Base-by-base conservation (phyloP, 305 asterid genomes). In the Fraxinus floribunda region DNA sequence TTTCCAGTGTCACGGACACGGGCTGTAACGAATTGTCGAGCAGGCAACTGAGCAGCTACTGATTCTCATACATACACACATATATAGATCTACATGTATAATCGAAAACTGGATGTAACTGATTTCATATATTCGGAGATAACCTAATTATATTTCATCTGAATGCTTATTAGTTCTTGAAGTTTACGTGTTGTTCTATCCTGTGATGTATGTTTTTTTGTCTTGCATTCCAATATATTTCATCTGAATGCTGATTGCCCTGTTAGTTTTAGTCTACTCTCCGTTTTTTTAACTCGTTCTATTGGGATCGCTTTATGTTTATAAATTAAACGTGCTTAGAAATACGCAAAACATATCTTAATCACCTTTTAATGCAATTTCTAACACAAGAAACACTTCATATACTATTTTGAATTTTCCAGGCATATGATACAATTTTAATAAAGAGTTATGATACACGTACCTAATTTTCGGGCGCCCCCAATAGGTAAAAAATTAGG, bases 11-110 rank as follows among this genome's bases (percentile, higher is more conserved):
- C 66, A 57, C 66, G 8, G 24, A 0, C 26, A 24, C 0, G 32
- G 66, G 75, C 30, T 83, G 22, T 52, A 16, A 7, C 22, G 70
- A 26, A 72, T 62, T 24, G 24, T 7, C 20, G 36, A 26, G 88
- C 80, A 80, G 83, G 85, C 16, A 73, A 73, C 81, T 78, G 77
- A 7, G 82, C 85, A 75, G 86, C 85, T 71, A 73, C 84, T 36
- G 26, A 72, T 77, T 77, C 83, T 34, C 39, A 29, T 68, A 29
- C n/a, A 29, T 29, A 26, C 3, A 70, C 18, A 70, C 8, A 70
- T 13, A 13, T 13, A 30, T 39, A 39, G 73, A 70, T 70, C 75
- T 5, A 29, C 3, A 30, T 5, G 39, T 70, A 70, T 4, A 13
- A 70, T 29, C 22, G 22, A 70, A 13, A 26, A 10, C 38, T 70